Evolutionary conservation across 768 basidiomycete species (phyloP), one percentile per base, ranked within the genome.

Genomic region (Pisolithus microcarpus): DNA sequence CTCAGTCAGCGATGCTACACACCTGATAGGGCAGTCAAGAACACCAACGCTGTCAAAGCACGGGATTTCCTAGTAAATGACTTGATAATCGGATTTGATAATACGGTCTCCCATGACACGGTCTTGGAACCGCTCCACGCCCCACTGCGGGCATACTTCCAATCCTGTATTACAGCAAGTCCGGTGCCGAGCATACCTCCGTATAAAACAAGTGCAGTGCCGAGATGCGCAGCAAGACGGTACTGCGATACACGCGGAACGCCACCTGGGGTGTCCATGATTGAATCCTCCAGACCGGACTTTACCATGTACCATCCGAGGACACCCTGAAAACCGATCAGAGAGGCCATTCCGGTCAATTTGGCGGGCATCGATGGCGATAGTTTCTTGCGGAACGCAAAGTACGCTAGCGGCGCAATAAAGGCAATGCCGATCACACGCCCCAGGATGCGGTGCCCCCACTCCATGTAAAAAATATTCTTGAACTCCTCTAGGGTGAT

Each of bases 241-340:
- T 99, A 99, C 65, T 99, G 96, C 16, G 91, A 93, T 8, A 99
- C 96, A 7, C 96, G 85, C 2, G 96, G 94, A 7, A 95, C 87
- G 10, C 88, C 84, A 15, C 85, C 86, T 4, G 88, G 87, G 7
- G 78, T 84, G 6, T 84, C 77, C 71, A 97, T 76, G 48, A 90
- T 73, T 10, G 87, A 79, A 48, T 89, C 81, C 59, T 93, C 87
- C 10, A 99, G 75, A 1, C 96, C 96, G 11, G 93, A 97, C 66
- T 94, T 87, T 50, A 99, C 96, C 96, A 99, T 99, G 74, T 98
- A 97, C 96, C 96, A 99, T 24, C 96, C 96, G 18, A 99, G 75
- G 18, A 80, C 76, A 43, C 96, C 96, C 68, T 99, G 93, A 18
- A 81, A 84, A 26, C 93, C 96, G 46, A 99, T 85, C 30, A 97